Conservation (phyloP, 1,139 yeast genomes). For the Blastobotrys indianensis region DNA sequence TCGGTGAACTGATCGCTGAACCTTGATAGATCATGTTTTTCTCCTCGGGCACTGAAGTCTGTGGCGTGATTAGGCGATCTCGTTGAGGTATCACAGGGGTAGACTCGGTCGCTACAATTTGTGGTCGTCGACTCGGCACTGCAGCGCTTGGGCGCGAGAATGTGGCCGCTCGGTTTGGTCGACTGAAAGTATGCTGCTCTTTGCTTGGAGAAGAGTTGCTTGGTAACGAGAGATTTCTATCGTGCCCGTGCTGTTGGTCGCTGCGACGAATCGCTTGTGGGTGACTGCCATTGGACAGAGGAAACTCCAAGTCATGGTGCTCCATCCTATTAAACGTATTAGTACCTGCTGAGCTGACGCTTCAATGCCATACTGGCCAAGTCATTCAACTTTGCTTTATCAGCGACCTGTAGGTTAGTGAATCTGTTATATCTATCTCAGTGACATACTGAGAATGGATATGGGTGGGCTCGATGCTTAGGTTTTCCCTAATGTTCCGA, state of each 20-base stretch:
- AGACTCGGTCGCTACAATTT: slow-evolving; percentile 10
- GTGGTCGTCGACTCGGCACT: slow-evolving; percentile 7
- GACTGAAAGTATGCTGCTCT: slow-evolving; percentile 13
- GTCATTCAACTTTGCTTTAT: no score
- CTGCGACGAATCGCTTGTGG: background rate
- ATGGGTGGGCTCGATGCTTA: no score
- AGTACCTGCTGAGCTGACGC: no score
- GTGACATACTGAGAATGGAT: no score
- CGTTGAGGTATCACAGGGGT: slow-evolving; percentile 10
- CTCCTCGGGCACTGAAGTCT: background rate
- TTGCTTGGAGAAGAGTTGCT: slow-evolving; percentile 17
- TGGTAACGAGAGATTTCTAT: slow-evolving; percentile 30
- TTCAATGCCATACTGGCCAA: no score
- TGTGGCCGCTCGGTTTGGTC: slow-evolving; percentile 29
- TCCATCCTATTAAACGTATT: background rate
- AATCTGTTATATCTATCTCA: no score
- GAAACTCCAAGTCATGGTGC: slow-evolving; percentile 4
- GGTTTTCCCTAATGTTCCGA: no score
- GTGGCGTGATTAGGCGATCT: background rate
- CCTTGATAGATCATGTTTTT: slow-evolving; percentile 4
- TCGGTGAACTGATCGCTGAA: slow-evolving; percentile 6
- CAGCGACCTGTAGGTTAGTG: no score
- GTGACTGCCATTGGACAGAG: slow-evolving; percentile 4
- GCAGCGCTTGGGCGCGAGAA: slow-evolving; percentile 17
- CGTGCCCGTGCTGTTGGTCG: slow-evolving; percentile 18